phyloP scores from a whole-genome alignment of 2,329 filamentous ascomycete species.

The Cladophialophora chaetospira region DNA sequence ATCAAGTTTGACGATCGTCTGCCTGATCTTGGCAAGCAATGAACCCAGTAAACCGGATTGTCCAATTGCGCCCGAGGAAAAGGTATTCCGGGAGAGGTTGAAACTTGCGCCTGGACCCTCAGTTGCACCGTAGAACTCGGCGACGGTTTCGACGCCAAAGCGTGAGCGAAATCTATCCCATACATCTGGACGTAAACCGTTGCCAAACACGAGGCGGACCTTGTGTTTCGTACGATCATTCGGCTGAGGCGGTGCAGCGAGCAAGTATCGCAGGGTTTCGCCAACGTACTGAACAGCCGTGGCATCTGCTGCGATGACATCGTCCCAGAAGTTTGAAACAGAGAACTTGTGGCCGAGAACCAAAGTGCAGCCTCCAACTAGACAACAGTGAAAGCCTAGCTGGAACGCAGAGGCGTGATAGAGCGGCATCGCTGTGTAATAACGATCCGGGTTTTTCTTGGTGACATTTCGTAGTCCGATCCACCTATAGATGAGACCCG shows the following conservation, averaged over 20 bases:
- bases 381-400: conserved; percentile 65
- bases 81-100: conserved; percentile 74
- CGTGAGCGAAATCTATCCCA: conserved; percentile 83
- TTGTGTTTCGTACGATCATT: conserved; percentile 70
- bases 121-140: conserved; percentile 80
- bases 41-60: conserved; percentile 66
- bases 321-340: conserved; percentile 69
- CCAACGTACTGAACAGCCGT: conserved; percentile 78
- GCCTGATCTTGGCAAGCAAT: conserved; percentile 53
- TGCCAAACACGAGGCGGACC: conserved; percentile 77
- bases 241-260: conserved; percentile 65
- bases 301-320: conserved; percentile 66
- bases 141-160: conserved; percentile 72
- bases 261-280: conserved; percentile 73
- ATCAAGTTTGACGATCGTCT: conserved; percentile 70
- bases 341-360: conserved; percentile 75
- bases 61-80: conserved; percentile 75
- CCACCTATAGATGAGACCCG: conserved; percentile 57
- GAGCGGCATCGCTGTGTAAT: conserved; percentile 84
- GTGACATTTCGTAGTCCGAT: conserved; percentile 50
- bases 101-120: conserved; percentile 70
- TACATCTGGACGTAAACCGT: conserved; percentile 80
- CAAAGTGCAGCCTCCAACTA: conserved; percentile 65
- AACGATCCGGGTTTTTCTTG: conserved; percentile 60
- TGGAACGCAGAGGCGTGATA: conserved; percentile 80